phyloP scores from a whole-genome alignment of 73 alveolate genomes.

The Paramecium primaurelia region DNA sequence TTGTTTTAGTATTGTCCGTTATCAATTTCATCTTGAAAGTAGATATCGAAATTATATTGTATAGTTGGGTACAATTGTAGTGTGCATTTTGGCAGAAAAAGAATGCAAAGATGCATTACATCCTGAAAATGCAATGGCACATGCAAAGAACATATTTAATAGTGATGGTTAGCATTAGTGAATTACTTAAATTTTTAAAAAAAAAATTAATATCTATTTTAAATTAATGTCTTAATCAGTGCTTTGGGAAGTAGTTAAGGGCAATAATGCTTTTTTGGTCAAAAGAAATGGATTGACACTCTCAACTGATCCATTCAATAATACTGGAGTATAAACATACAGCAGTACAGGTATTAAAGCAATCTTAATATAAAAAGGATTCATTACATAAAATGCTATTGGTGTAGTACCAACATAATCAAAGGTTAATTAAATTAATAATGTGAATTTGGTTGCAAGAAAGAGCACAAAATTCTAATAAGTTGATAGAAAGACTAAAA shows the following conservation, averaged over 20 bases:
- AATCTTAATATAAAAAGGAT: background rate
- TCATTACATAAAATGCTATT: background rate
- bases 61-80: constrained; percentile 31
- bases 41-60: background rate
- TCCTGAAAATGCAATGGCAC: constrained; percentile 40
- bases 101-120: constrained; percentile 50
- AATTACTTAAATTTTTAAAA: background rate
- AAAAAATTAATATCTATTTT: background rate
- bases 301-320: constrained; percentile 43
- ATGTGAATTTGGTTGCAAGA: background rate
- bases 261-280: constrained; percentile 1
- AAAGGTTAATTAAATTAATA: background rate
- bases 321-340: constrained; percentile 38
- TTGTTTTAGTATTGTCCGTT: constrained; percentile 22
- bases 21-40: constrained; percentile 37
- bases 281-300: constrained; percentile 9
- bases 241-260: constrained; percentile 49
- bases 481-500: constrained; percentile 12
- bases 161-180: constrained; percentile 17
- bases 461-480: constrained; percentile 37
- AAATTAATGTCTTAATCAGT: constrained; percentile 42
- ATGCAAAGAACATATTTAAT: constrained; percentile 10
- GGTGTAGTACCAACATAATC: constrained; percentile 7
- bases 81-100: constrained; percentile 14
- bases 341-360: background rate